Conservation (phyloP, 768 basidiomycete species). For the Tulasnella sp. region DNA sequence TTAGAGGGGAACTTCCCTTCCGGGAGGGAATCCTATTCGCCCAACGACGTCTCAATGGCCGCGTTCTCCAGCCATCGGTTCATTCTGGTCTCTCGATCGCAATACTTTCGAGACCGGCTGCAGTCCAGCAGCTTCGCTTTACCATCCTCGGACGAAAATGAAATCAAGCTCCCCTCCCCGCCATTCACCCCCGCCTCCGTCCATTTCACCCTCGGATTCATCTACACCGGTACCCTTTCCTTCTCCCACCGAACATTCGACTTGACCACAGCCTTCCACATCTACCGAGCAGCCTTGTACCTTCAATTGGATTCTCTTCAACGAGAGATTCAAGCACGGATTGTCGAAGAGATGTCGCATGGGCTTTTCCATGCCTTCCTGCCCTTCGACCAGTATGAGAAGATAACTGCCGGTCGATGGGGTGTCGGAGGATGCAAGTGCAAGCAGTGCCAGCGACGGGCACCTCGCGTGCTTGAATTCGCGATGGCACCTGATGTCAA, state of each 20-base stretch:
- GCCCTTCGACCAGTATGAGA: conserved; percentile 70
- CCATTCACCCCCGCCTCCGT: conserved; percentile 92
- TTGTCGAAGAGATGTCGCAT: conserved; percentile 83
- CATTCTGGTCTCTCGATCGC: conserved; percentile 79
- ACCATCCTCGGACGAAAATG: conserved; percentile 27
- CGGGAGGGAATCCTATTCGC: conserved; percentile 24
- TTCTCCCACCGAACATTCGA: conserved; percentile 93
- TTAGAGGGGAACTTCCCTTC: conserved; percentile 58
- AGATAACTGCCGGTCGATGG: conserved; percentile 66
- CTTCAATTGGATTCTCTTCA: conserved; percentile 65
- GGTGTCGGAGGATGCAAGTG: conserved; percentile 79
- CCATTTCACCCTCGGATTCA: conserved; percentile 88
- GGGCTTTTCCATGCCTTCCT: conserved; percentile 81
- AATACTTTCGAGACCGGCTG: conserved; percentile 81
- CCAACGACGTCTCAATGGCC: conserved; percentile 63
- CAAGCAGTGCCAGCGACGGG: conserved; percentile 70
- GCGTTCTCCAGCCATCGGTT: conserved; percentile 91
- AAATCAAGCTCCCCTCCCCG: conserved; percentile 70
- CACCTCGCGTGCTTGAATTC: conserved; percentile 78
- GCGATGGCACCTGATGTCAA: conserved; percentile 67
- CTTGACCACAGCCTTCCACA: conserved; percentile 82
- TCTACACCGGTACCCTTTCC: conserved; percentile 89
- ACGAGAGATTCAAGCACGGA: conserved; percentile 71
- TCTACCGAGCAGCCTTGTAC: conserved; percentile 75
- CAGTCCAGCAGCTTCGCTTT: conserved; percentile 49